phyloP scores from a whole-genome alignment of 306 rosid genomes.

The Sophora flavescens region DNA sequence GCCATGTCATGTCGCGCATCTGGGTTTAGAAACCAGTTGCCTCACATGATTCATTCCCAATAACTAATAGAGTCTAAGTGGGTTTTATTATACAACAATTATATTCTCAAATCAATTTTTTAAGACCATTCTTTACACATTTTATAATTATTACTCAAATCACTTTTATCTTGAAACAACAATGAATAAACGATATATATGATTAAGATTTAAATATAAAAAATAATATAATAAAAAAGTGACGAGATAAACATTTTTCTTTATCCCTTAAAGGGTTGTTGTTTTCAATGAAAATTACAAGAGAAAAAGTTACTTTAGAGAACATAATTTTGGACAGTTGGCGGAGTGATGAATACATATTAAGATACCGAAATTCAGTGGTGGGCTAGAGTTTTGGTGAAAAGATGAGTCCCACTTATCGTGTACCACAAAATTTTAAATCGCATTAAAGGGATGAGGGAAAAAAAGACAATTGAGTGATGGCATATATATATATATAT shows the following conservation, averaged over 20 bases:
- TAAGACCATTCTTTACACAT: too few relatives aligned
- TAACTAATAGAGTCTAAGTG: too few relatives aligned
- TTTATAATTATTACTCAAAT: too few relatives aligned
- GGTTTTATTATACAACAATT: too few relatives aligned
- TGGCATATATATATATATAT: neutral
- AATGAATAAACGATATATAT: too few relatives aligned
- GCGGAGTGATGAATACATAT: neutral
- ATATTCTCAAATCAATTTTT: too few relatives aligned
- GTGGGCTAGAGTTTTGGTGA: neutral
- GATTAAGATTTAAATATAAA: too few relatives aligned
- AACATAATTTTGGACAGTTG: neutral
- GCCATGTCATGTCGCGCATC: neutral
- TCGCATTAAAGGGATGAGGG: neutral
- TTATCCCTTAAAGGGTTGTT: neutral
- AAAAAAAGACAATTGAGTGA: neutral
- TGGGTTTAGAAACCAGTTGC: neutral
- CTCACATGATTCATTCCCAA: too few relatives aligned
- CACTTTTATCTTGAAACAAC: too few relatives aligned
- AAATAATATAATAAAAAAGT: too few relatives aligned
- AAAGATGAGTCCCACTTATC: neutral
- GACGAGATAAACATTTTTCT: too few relatives aligned
- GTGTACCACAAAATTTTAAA: neutral
- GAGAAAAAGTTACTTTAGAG: neutral
- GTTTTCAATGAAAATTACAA: neutral
- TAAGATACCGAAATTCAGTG: neutral